Conservation (phyloP, 2,329 filamentous ascomycete species). For the Pseudopyricularia javanii region DNA sequence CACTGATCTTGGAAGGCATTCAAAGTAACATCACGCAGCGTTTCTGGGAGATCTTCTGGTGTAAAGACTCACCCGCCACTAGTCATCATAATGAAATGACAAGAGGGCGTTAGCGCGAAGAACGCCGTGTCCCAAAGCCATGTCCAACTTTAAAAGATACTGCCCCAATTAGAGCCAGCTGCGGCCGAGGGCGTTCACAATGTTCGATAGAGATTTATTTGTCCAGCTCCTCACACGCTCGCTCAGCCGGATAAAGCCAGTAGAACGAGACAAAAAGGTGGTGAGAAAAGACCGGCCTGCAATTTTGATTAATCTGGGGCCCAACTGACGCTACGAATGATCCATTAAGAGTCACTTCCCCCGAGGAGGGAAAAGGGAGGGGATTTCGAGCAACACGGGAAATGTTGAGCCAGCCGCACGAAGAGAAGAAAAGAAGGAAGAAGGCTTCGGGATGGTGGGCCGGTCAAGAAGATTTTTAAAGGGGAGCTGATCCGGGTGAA, state of each 20-base stretch:
- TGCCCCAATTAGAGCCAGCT: no score
- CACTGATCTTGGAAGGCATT: no score
- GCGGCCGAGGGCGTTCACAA: no score
- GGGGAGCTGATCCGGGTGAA: background rate
- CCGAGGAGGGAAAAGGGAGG: conserved; percentile 16
- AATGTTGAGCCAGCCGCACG: conserved; percentile 66
- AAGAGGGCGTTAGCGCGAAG: no score
- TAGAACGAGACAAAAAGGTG: conserved; percentile 2
- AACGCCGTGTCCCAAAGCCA: no score
- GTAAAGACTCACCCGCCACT: no score
- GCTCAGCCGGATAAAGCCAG: conserved; percentile 20
- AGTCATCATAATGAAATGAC: no score
- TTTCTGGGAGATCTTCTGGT: no score
- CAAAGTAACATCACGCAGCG: no score
- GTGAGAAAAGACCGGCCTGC: conserved; percentile 44
- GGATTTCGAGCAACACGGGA: conserved; percentile 72
- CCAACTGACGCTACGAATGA: conserved; percentile 59
- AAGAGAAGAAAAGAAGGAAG: conserved; percentile 29
- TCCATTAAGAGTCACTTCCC: conserved; percentile 39
- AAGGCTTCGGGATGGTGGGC: conserved; percentile 5
- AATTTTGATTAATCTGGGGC: conserved; percentile 71
- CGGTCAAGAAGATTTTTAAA: background rate
- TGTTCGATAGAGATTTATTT: no score
- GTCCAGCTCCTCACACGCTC: conserved; percentile 28
- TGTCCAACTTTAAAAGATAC: no score